Base-by-base conservation (phyloP, 352 stramenopile species). In the Globisporangium perplexum region DNA sequence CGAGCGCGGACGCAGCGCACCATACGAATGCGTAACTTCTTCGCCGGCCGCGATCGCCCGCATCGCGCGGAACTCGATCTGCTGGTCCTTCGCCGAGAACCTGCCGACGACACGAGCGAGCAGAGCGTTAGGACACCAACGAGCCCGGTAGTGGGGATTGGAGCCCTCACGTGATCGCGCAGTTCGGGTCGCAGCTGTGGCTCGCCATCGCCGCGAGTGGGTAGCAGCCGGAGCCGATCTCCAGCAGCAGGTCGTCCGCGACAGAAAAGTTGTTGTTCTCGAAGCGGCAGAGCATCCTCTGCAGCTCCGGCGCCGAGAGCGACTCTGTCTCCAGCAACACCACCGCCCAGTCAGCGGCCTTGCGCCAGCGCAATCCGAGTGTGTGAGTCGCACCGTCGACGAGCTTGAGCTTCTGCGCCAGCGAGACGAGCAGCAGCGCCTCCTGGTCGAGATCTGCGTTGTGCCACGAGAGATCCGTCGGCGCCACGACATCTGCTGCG, bases 231-330 rank as follows among this genome's bases (percentile, higher is more conserved):
- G 69, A 70, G 5, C 76, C 81, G 10, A 88, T 28, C 15, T 77
- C 66, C 11, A 85, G 33, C 31, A 90, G 47, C 44, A 81, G 31
- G 11, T 86, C 78, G 53, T 92, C 78, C 15, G 65, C 79, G 57
- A 92, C 84, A n/a, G 66, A 70, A 33, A 90, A 88, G 35, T 92
- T 92, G 65, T 92, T 92, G 60, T 75, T 82, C 36, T 68, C 68
- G 55, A 90, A 90, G 15, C 81, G 76, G 57, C 77, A 82, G 31
- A 92, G 62, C 76, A 88, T 83, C 30, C 65, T 64, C 57, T 82
- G 66, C 46, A 89, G 57, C 48, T 83, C 63, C 6, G 61, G 52
- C 46, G 74, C 56, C 35, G 67, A 54, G 35, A 38, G 18, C 3
- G 57, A 59, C 39, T 50, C 61, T 68, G 22, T 42, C 36, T 42